A percentile compares a stretch with the other conserved stretches of the same genome.
These are phyloP conservation scores for Wallacemonas rigidus DNA, from an alignment of 208 protist species.

Conservation along the genomic window DNA sequence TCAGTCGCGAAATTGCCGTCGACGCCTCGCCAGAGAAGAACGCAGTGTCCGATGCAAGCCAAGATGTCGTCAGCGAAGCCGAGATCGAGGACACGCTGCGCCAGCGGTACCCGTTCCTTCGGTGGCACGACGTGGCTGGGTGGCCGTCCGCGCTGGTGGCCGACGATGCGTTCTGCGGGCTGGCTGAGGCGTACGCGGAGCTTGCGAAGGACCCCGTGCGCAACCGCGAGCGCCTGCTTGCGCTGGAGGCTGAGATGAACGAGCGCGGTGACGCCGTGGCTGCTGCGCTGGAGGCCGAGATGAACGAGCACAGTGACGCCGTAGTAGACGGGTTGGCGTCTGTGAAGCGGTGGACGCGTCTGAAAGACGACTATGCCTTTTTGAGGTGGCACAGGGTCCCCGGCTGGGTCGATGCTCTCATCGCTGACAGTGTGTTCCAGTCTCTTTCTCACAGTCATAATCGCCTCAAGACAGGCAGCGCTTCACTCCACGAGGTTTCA, in stretches of 20 bases:
- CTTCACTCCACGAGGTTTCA: not conserved
- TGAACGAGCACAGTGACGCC: conserved; percentile 24
- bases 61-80: too few relatives aligned
- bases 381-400: conserved; percentile 7
- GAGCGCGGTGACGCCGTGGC: conserved; percentile 16
- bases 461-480: not conserved
- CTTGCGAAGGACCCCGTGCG: conserved; percentile 26
- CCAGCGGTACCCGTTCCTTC: conserved; percentile 31
- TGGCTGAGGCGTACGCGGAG: conserved; percentile 21
- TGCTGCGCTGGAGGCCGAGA: conserved; percentile 5
- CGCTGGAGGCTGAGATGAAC: conserved; percentile 27
- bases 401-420: conserved; percentile 16
- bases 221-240: conserved; percentile 25
- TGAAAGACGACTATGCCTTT: conserved; percentile 12
- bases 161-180: conserved; percentile 21
- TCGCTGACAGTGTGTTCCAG: conserved; percentile 3
- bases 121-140: conserved; percentile 28
- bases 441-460: not conserved
- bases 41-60: too few relatives aligned
- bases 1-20: not conserved
- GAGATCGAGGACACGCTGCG: not conserved
- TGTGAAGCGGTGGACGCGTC: not conserved
- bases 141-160: conserved; percentile 22
- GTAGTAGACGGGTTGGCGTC: not conserved
- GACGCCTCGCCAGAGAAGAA: too few relatives aligned